Evolutionary conservation across 768 basidiomycete species (phyloP), one percentile per base, ranked within the genome.

Genomic region (Coprinopsis sp.): DNA sequence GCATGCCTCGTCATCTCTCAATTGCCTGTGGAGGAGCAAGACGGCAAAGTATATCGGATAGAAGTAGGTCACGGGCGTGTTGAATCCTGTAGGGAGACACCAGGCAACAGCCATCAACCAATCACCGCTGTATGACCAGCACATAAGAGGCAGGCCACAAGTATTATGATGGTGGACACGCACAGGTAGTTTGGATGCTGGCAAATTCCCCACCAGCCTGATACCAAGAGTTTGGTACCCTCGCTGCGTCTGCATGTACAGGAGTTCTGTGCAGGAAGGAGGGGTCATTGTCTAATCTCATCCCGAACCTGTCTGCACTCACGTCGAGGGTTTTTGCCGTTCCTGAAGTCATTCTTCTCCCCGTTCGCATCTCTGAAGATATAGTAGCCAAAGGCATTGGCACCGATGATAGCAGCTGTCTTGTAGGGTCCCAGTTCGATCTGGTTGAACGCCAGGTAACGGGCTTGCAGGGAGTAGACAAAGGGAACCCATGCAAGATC

Each of bases 191-290:
- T 93, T 1, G 96, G 96, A 65, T 99, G 96, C 31, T 90, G 78
- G 0, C 88, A 94, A 40, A 77, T 66, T 7, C 94, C 95, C 96
- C 96, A 99, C 96, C 96, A 98, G 6, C 96, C 96, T 3, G 89
- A 90, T 23, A 83, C 95, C 22, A 99, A 76, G 27, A 99, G 74
- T 63, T 91, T 96, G 2, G 90, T 84, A 12, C n/a, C 96, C 96
- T 14, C 81, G 78, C 52, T 82, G 77, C 2, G 96, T 98, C 33
- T 79, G 73, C 62, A 97, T 79, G 58, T 68, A 94, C 51, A 76
- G 67, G 16, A 95, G 70, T 60, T 89, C 93, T 95, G 54, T 8
- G 16, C 16, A 23, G 43, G 19, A 13, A 8, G 7, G 21, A 8
- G 16, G 4, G 16, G 21, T 12, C 14, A 27, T 4, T 16, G 11